These are phyloP conservation scores for Picea abies DNA, from an alignment of 83 land plant genomes.

Conservation along the genomic window DNA sequence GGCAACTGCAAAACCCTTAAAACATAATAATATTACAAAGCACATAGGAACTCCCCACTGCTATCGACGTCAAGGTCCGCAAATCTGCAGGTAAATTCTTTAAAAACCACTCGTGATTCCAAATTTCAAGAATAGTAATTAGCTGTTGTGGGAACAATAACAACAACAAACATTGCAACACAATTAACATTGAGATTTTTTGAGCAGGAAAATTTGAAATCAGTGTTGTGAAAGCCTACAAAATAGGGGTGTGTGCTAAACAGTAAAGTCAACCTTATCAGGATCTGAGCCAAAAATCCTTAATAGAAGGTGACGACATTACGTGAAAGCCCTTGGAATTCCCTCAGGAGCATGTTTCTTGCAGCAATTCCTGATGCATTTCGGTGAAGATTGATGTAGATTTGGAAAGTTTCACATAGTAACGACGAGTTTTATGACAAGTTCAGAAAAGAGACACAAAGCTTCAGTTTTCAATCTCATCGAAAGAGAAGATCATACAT, in stretches of 20 bases:
- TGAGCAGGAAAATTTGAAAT: neutral
- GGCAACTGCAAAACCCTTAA: too few species aligned
- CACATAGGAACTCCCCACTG: slow-evolving; percentile 90
- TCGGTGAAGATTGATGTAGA: too few species aligned
- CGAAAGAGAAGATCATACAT: too few species aligned
- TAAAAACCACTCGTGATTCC: slow-evolving; percentile 29
- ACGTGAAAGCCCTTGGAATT: too few species aligned
- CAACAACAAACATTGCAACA: neutral
- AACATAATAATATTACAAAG: slow-evolving; percentile 38
- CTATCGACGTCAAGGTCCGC: slow-evolving; percentile 78
- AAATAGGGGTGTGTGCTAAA: neutral
- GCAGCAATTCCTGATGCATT: too few species aligned
- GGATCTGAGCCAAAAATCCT: slow-evolving; percentile 38
- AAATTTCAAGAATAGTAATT: slow-evolving; percentile 31
- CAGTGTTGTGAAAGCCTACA: neutral
- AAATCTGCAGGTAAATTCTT: slow-evolving; percentile 55
- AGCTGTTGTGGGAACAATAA: slow-evolving; percentile 19
- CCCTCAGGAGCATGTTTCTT: too few species aligned
- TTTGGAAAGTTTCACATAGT: too few species aligned
- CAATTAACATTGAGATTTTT: neutral
- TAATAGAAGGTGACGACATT: slow-evolving; percentile 33
- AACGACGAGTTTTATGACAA: too few species aligned
- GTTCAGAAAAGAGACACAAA: too few species aligned
- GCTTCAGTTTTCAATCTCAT: too few species aligned
- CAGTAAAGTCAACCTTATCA: slow-evolving; percentile 19